phyloP scores from a whole-genome alignment of 2,329 filamentous ascomycete genomes.

The Sporothrix inflata region DNA sequence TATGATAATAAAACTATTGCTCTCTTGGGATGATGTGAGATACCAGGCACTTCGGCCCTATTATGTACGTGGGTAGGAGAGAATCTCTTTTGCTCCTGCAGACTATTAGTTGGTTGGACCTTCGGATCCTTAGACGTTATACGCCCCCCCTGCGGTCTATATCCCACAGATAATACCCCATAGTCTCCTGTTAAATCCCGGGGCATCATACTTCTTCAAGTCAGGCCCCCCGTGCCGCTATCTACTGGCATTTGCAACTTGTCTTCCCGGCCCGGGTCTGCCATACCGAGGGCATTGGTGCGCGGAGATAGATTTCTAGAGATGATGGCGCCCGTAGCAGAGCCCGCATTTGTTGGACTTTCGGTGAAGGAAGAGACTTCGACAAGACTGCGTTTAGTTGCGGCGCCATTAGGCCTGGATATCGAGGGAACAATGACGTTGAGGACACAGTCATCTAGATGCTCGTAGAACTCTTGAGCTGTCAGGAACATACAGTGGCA shows the following conservation, averaged over 20 bases:
- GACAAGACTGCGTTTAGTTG: neutral
- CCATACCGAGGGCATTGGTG: neutral
- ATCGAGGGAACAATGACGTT: conserved; percentile 59
- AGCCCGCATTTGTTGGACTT: neutral
- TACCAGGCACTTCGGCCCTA: no score
- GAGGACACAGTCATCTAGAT: conserved; percentile 72
- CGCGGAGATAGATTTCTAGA: neutral
- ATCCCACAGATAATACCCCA: no score
- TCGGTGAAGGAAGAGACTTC: neutral
- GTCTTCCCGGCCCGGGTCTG: neutral
- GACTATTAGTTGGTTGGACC: no score
- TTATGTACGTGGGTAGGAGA: no score
- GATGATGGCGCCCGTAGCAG: neutral
- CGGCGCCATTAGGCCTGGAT: conserved; percentile 39
- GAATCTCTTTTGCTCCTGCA: no score
- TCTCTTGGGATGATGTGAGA: no score
- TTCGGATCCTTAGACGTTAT: no score
- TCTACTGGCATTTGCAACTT: no score
- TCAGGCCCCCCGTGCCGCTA: no score
- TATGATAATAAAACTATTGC: neutral
- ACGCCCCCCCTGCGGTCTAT: no score
- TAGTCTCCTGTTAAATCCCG: no score
- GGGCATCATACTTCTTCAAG: no score
- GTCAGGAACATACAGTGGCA: conserved; percentile 78
- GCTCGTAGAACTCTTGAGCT: conserved; percentile 96